Evolutionary conservation across 768 basidiomycete genomes (phyloP), one percentile per base, ranked within the genome.

Genomic region (Flagelloscypha sp.): DNA sequence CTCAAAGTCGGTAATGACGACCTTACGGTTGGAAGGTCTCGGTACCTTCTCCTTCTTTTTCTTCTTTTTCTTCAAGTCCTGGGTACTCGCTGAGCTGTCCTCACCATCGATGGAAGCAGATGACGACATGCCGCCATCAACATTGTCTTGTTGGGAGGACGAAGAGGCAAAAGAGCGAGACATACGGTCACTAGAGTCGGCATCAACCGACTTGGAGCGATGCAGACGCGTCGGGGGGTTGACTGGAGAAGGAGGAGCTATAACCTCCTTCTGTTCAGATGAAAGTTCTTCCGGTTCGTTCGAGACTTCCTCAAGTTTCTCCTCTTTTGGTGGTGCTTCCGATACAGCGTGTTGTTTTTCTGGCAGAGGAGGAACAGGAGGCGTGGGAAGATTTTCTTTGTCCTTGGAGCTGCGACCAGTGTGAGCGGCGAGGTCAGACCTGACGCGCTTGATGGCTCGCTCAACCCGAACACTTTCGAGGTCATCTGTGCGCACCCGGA

Each of bases 1-100:
- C 63, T 98, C 90, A 55, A 99, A 99, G 62, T 97, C 92, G 45
- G 88, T 75, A 40, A 98, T 72, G 28, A 67, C 63, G 22, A 89
- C 84, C 58, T 89, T 88, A 35, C 76, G 71, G 38, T 74, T 59
- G 10, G 50, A 41, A n/a, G n/a, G n/a, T n/a, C n/a, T n/a, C n/a
- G n/a, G n/a, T n/a, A n/a, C n/a, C n/a, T n/a, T n/a, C n/a, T n/a
- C n/a, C 27, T 62, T 79, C 49, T 74, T 74, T 49, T 71, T 74
- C 55, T 57, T 66, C 18, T 57, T 62, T 36, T 68, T 65, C 49
- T 72, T 62, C n/a, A n/a, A n/a, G n/a, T n/a, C 37, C 53, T 72
- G 23, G 72, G 74, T 29, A 68, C 58, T 21, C 47, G 34, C 52
- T 52, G n/a, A 44, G 37, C 3, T 49, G 53, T 53, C 29, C 39